Evolutionary conservation across 2,329 filamentous ascomycete species (phyloP).

Genomic region (Colletotrichum destructivum): DNA sequence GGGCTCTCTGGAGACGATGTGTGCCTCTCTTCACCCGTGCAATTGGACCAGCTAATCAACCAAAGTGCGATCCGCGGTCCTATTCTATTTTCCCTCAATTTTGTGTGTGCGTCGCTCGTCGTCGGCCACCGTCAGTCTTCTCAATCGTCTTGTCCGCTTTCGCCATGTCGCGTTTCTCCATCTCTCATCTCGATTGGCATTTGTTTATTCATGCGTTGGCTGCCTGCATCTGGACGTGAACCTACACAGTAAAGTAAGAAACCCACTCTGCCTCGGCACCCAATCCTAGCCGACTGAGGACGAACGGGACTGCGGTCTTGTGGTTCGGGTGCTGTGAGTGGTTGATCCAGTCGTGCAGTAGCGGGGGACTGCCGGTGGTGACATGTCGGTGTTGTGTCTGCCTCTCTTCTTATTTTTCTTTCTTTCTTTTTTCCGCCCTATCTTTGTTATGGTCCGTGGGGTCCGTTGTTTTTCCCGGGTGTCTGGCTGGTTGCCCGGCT

Average conservation of each 20-base stretch:
- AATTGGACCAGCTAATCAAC: neutral
- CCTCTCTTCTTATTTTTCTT: constrained; percentile 19
- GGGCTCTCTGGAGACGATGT: neutral
- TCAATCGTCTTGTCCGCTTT: neutral
- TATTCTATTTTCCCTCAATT: neutral
- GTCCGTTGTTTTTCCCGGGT: constrained; percentile 18
- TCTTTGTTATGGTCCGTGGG: constrained; percentile 34
- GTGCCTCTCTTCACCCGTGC: neutral
- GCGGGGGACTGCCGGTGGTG: constrained; percentile 3
- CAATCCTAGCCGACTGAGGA: constrained; percentile 8
- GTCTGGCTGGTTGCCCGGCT: constrained; percentile 34
- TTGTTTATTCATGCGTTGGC: constrained; percentile 41
- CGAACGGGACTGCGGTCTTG: no score
- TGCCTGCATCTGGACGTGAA: neutral
- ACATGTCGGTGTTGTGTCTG: constrained; percentile 6
- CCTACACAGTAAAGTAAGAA: constrained; percentile 16
- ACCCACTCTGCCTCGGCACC: constrained; percentile 15
- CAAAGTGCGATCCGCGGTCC: constrained; percentile 1
- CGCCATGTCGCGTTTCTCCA: constrained; percentile 10
- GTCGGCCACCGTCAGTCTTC: neutral
- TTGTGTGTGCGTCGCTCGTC: neutral
- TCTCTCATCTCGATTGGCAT: constrained; percentile 38
- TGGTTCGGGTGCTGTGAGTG: neutral
- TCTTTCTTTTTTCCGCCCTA: constrained; percentile 12
- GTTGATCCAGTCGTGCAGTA: no score